Percentiles rank a stretch among this genome's conserved stretches.
Evolutionary conservation across 1,284 basidiomycete species (phyloP).

Genomic region (Papiliotrema fonsecae): DNA sequence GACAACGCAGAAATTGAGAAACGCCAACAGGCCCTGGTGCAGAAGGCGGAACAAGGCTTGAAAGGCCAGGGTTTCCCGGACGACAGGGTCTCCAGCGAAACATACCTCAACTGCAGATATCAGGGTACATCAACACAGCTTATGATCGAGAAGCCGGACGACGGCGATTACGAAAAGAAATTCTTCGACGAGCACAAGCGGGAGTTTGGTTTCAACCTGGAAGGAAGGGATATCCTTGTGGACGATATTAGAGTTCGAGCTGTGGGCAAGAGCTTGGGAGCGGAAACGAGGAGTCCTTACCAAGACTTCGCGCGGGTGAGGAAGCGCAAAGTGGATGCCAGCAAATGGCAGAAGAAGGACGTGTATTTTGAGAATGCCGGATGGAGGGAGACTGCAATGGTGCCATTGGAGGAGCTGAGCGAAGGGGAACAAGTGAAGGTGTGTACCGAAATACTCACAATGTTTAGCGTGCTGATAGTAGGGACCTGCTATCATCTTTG

Average conservation of each 20-base stretch:
- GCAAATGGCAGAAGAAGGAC: conserved; percentile 15
- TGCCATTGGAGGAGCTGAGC: conserved; percentile 26
- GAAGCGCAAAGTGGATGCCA: conserved; percentile 7
- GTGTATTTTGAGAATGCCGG: conserved; percentile 36
- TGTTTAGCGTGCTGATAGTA: neutral
- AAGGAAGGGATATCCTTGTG: conserved; percentile 30
- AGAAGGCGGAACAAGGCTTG: conserved; percentile 61
- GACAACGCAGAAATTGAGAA: conserved; percentile 16
- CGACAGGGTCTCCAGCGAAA: conserved; percentile 66
- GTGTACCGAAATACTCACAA: neutral
- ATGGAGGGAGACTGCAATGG: conserved; percentile 22
- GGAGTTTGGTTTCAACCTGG: conserved; percentile 42
- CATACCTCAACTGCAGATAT: conserved; percentile 39
- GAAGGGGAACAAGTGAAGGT: conserved; percentile 30
- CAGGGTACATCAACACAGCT: conserved; percentile 34
- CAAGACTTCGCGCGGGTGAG: conserved; percentile 19
- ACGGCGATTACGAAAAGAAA: conserved; percentile 23
- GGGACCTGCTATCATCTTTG: conserved; percentile 39
- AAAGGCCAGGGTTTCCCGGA: conserved; percentile 73
- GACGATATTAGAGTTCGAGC: conserved; percentile 38
- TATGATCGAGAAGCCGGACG: conserved; percentile 36
- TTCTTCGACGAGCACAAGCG: conserved; percentile 36
- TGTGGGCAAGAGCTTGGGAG: conserved; percentile 27
- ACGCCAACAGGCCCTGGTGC: conserved; percentile 23
- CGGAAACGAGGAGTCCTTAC: conserved; percentile 23